These are phyloP conservation scores for Fragaria ananassa DNA, from an alignment of 306 rosid genomes.

Conservation along the genomic window DNA sequence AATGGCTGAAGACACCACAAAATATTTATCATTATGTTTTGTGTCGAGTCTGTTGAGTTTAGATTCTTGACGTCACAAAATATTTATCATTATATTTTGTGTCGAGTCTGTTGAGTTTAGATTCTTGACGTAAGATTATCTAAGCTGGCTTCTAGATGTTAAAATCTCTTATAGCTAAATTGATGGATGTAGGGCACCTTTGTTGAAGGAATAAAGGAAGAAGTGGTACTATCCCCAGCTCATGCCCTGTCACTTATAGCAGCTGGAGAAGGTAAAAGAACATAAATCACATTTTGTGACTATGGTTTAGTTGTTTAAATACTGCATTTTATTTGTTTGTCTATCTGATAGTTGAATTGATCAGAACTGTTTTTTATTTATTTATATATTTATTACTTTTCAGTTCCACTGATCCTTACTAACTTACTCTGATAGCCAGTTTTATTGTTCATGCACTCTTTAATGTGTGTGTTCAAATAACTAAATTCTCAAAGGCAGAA, in stretches of 20 bases:
- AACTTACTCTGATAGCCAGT: background rate
- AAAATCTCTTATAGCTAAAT: conserved; percentile 24
- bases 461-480: background rate
- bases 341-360: background rate
- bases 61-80: background rate
- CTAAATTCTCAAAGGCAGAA: background rate
- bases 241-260: conserved; percentile 97
- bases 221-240: conserved; percentile 98
- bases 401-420: background rate
- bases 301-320: background rate
- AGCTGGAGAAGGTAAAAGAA: conserved; percentile 89
- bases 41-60: background rate
- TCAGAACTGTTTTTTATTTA: background rate
- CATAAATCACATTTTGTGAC: conserved; percentile 14
- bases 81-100: background rate
- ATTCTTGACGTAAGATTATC: background rate
- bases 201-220: conserved; percentile 98
- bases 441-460: background rate
- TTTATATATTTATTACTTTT: background rate
- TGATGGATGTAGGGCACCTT: conserved; percentile 70
- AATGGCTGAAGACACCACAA: background rate
- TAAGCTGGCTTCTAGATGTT: conserved; percentile 15
- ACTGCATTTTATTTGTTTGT: background rate
- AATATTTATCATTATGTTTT: background rate
- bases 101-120: background rate